These are phyloP conservation scores for Claviceps purpurea DNA, from an alignment of 2,329 filamentous ascomycete species.

Conservation along the genomic window DNA sequence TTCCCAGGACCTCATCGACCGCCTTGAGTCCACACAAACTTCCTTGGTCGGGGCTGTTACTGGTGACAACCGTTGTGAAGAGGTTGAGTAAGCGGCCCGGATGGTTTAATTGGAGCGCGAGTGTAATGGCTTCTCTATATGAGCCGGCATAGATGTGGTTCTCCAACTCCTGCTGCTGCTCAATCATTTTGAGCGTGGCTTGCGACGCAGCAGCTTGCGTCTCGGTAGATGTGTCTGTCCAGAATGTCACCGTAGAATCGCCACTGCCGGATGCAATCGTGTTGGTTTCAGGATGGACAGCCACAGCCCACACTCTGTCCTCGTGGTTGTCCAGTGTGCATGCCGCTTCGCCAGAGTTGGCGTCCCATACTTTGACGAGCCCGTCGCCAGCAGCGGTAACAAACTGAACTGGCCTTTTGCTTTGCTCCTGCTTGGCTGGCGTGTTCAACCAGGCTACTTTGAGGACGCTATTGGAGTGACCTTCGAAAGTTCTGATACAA, in stretches of 20 bases:
- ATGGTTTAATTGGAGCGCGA: conserved; percentile 89
- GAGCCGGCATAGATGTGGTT: conserved; percentile 83
- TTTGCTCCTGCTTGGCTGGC: conserved; percentile 33
- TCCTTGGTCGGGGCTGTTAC: conserved; percentile 42
- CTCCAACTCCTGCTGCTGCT: conserved; percentile 87
- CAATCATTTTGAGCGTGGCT: conserved; percentile 65
- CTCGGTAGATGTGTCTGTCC: conserved; percentile 77
- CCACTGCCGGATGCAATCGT: conserved; percentile 81
- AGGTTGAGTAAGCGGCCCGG: conserved; percentile 73
- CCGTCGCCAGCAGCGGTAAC: conserved; percentile 88
- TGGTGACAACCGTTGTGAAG: conserved; percentile 67
- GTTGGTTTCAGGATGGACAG: conserved; percentile 54
- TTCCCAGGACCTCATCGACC: conserved; percentile 75
- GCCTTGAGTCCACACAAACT: conserved; percentile 51
- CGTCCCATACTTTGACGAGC: conserved; percentile 92
- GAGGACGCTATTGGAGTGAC: conserved; percentile 87
- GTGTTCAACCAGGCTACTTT: conserved; percentile 78
- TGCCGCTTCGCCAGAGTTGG: conserved; percentile 68
- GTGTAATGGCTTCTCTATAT: conserved; percentile 82
- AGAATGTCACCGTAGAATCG: conserved; percentile 89
- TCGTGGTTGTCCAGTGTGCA: conserved; percentile 94
- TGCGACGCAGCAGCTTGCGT: conserved; percentile 64
- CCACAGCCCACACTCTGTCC: conserved; percentile 85
- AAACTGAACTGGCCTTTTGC: conserved; percentile 53
- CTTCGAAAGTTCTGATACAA: conserved; percentile 87